Conservation (phyloP, 345 rosid species). For the Syzygium grande region DNA sequence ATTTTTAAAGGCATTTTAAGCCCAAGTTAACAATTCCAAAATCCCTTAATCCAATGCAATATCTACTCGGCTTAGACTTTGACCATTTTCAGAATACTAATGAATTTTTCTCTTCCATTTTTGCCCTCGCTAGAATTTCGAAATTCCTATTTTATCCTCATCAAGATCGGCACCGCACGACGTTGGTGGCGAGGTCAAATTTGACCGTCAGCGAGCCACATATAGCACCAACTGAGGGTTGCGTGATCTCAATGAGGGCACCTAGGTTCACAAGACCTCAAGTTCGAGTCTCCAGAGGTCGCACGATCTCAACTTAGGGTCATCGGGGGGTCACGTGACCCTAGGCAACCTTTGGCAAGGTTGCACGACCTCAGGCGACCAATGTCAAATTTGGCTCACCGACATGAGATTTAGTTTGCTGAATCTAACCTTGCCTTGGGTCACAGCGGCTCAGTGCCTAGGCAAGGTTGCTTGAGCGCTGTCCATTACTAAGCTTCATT, state of each 20-base stretch:
- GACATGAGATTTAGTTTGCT: too few relatives aligned
- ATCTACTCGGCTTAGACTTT: neutral
- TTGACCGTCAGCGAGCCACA: neutral
- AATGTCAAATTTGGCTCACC: fast-evolving
- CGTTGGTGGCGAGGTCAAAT: neutral
- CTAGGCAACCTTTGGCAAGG: neutral
- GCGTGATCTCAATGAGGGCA: too few relatives aligned
- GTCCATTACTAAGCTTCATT: neutral
- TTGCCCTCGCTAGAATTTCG: neutral
- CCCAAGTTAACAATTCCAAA: neutral
- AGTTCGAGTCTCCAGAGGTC: neutral
- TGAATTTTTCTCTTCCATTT: neutral
- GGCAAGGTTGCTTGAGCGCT: fast-evolving
- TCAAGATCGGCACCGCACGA: neutral
- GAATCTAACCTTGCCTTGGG: fast-evolving
- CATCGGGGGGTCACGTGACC: neutral
- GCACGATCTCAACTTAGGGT: neutral
- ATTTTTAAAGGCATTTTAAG: neutral
- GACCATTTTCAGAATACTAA: neutral
- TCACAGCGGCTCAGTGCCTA: fast-evolving
- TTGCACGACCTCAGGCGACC: neutral
- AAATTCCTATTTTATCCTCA: neutral
- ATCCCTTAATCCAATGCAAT: neutral
- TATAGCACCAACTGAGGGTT: neutral
- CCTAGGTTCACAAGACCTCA: neutral